phyloP scores from a whole-genome alignment of 495 filamentous ascomycete species.

The Neurospora cerealis region DNA sequence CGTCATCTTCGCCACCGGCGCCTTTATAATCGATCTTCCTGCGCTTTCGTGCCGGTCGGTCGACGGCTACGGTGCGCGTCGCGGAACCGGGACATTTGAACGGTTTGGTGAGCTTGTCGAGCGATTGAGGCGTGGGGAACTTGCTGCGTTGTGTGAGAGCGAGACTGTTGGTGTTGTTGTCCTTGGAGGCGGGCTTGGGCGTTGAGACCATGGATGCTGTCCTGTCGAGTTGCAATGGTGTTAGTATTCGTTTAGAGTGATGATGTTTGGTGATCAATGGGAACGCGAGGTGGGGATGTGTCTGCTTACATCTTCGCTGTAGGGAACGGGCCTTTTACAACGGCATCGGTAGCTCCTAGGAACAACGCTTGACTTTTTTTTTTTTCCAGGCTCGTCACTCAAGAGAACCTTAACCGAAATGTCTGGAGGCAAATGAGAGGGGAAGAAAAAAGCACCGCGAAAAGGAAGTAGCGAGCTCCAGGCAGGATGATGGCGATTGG shows the following conservation, averaged over 20 bases:
- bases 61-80: slow-evolving; percentile 56
- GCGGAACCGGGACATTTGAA: slow-evolving; percentile 91
- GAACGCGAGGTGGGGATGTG: not conserved
- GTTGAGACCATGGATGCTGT: slow-evolving; percentile 4
- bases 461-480: not conserved
- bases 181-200: slow-evolving; percentile 7
- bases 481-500: not conserved
- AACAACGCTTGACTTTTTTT: not conserved
- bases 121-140: slow-evolving; percentile 33
- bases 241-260: not conserved
- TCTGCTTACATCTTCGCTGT: not conserved
- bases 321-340: not conserved
- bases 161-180: slow-evolving; percentile 15
- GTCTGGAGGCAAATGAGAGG: not conserved
- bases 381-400: not conserved
- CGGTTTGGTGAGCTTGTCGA: slow-evolving; percentile 68
- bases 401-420: not conserved
- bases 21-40: slow-evolving; percentile 84
- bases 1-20: slow-evolving; percentile 64
- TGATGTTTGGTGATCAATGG: not conserved
- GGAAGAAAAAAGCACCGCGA: not conserved
- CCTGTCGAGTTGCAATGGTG: not conserved
- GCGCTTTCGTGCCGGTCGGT: slow-evolving; percentile 76
- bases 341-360: not conserved
- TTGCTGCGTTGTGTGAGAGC: slow-evolving; percentile 12